A percentile compares a stretch with the other conserved stretches of the same genome.
phyloP scores from a whole-genome alignment of 495 filamentous ascomycete species.

The Neurospora intermedia region DNA sequence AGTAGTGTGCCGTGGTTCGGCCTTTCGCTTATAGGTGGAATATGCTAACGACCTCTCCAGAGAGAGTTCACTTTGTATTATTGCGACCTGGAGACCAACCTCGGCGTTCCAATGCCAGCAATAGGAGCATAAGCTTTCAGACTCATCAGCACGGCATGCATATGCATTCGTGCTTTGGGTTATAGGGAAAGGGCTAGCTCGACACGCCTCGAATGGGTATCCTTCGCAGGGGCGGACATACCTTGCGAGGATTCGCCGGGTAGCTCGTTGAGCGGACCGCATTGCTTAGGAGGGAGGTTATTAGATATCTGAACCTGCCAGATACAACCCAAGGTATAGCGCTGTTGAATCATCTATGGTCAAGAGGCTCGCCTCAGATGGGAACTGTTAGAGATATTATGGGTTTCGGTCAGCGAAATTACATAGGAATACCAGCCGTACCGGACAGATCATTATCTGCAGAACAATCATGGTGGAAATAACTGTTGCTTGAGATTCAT shows the following conservation, averaged over 20 bases:
- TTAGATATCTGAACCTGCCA: neutral
- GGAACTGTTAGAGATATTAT: neutral
- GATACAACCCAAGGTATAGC: neutral
- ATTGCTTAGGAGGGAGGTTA: neutral
- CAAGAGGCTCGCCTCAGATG: neutral
- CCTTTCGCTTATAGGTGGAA: neutral
- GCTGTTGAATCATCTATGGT: neutral
- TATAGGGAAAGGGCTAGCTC: neutral
- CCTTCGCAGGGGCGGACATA: neutral
- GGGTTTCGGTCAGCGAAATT: neutral
- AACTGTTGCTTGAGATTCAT: neutral
- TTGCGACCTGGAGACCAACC: conserved; percentile 54
- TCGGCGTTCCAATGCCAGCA: conserved; percentile 1
- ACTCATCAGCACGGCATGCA: neutral
- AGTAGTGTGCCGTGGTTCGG: conserved; percentile 18
- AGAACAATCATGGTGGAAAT: neutral
- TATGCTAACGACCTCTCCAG: conserved; percentile 27
- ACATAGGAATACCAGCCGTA: neutral
- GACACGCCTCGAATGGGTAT: neutral
- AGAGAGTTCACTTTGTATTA: conserved; percentile 72
- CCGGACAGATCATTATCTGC: neutral
- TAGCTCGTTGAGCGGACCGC: neutral
- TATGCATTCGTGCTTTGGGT: neutral
- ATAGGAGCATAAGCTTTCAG: neutral
- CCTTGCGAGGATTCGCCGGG: neutral